Evolutionary conservation across 1,139 yeast species (phyloP), one percentile per base, ranked within the genome.

Genomic region (Eremothecium coryli): DNA sequence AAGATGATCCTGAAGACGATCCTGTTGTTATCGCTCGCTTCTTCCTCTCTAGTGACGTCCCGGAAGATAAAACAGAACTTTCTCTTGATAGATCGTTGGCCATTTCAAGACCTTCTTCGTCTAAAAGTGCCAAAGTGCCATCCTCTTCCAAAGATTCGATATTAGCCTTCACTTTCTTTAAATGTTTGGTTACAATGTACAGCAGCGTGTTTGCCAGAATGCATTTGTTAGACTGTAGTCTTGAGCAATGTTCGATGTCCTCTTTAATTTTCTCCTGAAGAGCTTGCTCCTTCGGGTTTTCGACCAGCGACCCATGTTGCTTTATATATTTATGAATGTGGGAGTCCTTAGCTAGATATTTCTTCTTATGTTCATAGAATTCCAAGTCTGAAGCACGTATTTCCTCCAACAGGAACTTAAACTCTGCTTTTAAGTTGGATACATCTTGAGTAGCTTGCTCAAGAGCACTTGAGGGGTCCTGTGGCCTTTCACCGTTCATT

Each of bases 391-490:
- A 74, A 36, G 68, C 71, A 35, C 79, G 71, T 33, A 90, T 68
- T 56, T 90, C 97, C 36, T 82, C 85, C 36, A 90, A 63, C 27
- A 85, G 63, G 51, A 82, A 85, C 37, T 78, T 78, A 32, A 90
- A 71, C 58, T 90, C 98, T 8, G 85, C 75, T n/a, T 96, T 96
- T 27, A 90, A 67, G 52, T 88, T 90, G 18, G 90, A 75, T 36
- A 90, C 61, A 50, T 79, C 85, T 46, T 78, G 81, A 4, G 80
- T 73, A 44, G 77, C 77, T 50, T 79, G 82, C 46, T 80, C 90
- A 26, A 80, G 60, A n/a, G 78, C 73, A 4, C 81, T 68, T 9
- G 86, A 81, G 4, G 88, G 81, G 53, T 80, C 90, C 82, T 77
- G 77, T 5, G 36, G 37, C 14, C 39, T 32, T 18, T 35, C 26